A percentile compares a stretch with the other conserved stretches of the same genome.
Evolutionary conservation across 805 yeast species (phyloP).

Genomic region (Candida corydali): DNA sequence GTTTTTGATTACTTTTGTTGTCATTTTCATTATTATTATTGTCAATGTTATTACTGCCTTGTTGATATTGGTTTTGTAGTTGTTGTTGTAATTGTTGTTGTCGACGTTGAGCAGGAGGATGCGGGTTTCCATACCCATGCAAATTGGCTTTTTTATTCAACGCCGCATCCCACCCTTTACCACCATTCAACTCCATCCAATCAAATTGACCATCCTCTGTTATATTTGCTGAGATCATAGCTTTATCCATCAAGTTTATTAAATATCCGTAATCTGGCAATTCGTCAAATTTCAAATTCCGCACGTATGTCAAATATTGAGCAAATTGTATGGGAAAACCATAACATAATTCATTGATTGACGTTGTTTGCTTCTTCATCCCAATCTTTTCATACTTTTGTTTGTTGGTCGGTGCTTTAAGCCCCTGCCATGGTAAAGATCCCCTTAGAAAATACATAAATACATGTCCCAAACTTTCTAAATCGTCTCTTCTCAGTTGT

Average conservation of each 20-base stretch:
- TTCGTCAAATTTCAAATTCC: constrained; percentile 87
- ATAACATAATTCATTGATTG: constrained; percentile 77
- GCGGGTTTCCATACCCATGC: constrained; percentile 75
- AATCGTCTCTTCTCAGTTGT: constrained; percentile 93
- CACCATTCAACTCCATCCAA: constrained; percentile 96
- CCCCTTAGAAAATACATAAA: constrained; percentile 93
- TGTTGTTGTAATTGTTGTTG: constrained; percentile 22
- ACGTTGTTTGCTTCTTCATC: constrained; percentile 88
- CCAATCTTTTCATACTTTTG: constrained; percentile 98
- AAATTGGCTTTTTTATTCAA: constrained; percentile 88
- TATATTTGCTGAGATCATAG: constrained; percentile 67
- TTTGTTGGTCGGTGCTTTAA: constrained; percentile 96
- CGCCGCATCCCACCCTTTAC: constrained; percentile 92
- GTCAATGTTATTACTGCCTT: neutral
- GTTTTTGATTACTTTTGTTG: constrained; percentile 6
- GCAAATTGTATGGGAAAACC: constrained; percentile 93
- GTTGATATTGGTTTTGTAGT: constrained; percentile 1
- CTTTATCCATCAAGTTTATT: constrained; percentile 72
- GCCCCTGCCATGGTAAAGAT: constrained; percentile 97
- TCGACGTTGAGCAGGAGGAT: constrained; percentile 3
- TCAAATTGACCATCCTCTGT: constrained; percentile 86
- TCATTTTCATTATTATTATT: neutral
- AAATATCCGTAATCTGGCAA: constrained; percentile 91
- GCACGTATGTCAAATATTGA: constrained; percentile 82
- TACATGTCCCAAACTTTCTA: constrained; percentile 95